A percentile compares a stretch with the other conserved stretches of the same genome.
These are phyloP conservation scores for Penicillium sp. DNA, from an alignment of 2,329 filamentous ascomycete species.

Conservation along the genomic window DNA sequence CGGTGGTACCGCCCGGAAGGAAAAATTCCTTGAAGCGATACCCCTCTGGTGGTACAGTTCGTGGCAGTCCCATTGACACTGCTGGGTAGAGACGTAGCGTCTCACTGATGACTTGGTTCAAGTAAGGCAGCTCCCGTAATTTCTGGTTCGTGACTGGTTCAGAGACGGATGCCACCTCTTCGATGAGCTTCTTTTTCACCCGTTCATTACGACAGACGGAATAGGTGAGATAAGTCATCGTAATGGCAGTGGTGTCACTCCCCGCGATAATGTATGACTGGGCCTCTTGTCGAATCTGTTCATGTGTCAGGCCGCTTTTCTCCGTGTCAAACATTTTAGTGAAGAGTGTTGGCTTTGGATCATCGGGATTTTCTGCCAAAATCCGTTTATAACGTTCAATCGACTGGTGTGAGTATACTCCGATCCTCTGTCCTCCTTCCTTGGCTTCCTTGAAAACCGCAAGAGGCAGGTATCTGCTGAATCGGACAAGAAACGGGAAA, in stretches of 20 bases:
- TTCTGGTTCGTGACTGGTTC: slow-evolving; percentile 25
- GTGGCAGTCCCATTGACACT: slow-evolving; percentile 29
- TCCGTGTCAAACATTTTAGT: slow-evolving; percentile 23
- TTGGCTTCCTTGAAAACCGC: slow-evolving; percentile 18
- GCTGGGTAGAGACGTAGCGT: slow-evolving; percentile 37
- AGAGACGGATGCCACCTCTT: background rate
- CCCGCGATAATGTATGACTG: slow-evolving; percentile 46
- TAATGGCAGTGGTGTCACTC: slow-evolving; percentile 48
- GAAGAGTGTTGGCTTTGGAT: slow-evolving; percentile 23
- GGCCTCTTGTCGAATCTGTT: slow-evolving; percentile 39
- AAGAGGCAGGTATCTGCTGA: slow-evolving; percentile 20
- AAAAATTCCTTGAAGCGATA: slow-evolving; percentile 37
- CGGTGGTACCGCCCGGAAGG: slow-evolving; percentile 48
- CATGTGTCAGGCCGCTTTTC: slow-evolving; percentile 21
- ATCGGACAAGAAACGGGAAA: slow-evolving; percentile 19
- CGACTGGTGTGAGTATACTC: slow-evolving; percentile 20
- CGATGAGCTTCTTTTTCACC: slow-evolving; percentile 12
- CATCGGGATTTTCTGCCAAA: slow-evolving; percentile 10
- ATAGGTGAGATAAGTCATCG: slow-evolving; percentile 41
- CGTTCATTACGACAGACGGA: slow-evolving; percentile 15
- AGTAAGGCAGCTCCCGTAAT: slow-evolving; percentile 39
- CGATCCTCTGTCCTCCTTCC: slow-evolving; percentile 15
- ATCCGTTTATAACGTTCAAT: slow-evolving; percentile 21
- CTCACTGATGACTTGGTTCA: slow-evolving; percentile 28
- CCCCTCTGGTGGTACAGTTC: slow-evolving; percentile 35